These are phyloP conservation scores for Scutellaria minor DNA, from an alignment of 257 asterid genomes.

Conservation along the genomic window DNA sequence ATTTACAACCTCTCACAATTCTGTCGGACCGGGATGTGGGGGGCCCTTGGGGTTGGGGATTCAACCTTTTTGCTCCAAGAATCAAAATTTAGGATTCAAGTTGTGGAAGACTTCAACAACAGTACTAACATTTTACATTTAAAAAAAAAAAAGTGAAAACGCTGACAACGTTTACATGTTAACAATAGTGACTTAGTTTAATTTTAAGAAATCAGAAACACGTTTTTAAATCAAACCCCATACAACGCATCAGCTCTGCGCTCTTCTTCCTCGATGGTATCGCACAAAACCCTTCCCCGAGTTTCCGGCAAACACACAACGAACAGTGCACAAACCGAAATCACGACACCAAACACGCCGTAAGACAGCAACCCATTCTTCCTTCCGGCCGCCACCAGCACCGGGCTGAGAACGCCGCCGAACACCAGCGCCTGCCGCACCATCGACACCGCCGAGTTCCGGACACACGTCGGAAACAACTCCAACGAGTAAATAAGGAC, in stretches of 20 bases:
- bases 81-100: too few species aligned
- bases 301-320: constrained; percentile 71
- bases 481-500: constrained; percentile 62
- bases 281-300: constrained; percentile 51
- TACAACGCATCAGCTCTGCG: neutral
- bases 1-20: too few species aligned
- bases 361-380: constrained; percentile 46
- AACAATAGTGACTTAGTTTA: neutral
- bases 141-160: too few species aligned
- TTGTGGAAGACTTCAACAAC: too few species aligned
- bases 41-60: too few species aligned
- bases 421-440: constrained; percentile 67
- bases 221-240: too few species aligned
- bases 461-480: constrained; percentile 71
- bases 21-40: too few species aligned
- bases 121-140: too few species aligned
- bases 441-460: constrained; percentile 78
- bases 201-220: neutral
- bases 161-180: too few species aligned
- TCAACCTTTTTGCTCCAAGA: too few species aligned
- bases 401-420: constrained; percentile 61
- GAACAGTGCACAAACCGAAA: constrained; percentile 41
- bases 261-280: constrained; percentile 69
- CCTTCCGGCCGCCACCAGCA: constrained; percentile 60
- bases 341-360: constrained; percentile 63